A percentile compares a stretch with the other conserved stretches of the same genome.
These are phyloP conservation scores for Clausena lansium DNA, from an alignment of 345 rosid genomes.

Conservation along the genomic window DNA sequence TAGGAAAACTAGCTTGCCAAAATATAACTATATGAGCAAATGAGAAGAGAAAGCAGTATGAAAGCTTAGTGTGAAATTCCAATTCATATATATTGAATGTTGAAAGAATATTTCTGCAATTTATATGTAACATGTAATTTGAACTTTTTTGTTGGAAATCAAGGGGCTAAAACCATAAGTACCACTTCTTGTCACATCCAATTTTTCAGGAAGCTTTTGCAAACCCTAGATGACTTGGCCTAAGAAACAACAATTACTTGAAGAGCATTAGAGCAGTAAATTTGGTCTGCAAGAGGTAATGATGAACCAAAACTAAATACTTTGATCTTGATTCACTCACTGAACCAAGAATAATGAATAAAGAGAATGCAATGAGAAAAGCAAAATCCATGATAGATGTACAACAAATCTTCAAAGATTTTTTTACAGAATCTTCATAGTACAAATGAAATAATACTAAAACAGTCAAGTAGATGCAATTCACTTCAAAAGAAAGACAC, in stretches of 20 bases:
- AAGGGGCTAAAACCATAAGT: not conserved
- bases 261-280: not conserved
- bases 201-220: conserved; percentile 17
- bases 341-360: not conserved
- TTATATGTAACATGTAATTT: no score
- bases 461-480: not conserved
- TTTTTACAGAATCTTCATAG: conserved; percentile 8
- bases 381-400: not conserved
- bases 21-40: no score
- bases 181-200: not conserved
- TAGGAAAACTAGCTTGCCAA: not conserved
- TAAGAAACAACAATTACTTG: not conserved
- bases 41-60: not conserved
- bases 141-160: not conserved
- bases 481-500: not conserved
- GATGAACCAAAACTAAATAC: not conserved
- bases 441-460: conserved; percentile 8
- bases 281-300: no score
- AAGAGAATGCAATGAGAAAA: not conserved
- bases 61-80: not conserved
- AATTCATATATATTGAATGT: not conserved
- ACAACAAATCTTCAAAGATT: conserved; percentile 11
- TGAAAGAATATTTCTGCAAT: no score
- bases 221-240: conserved; percentile 5
- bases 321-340: not conserved